A percentile compares a stretch with the other conserved stretches of the same genome.
These are phyloP conservation scores for Lentinula sp. DNA, from an alignment of 768 basidiomycete species.

Conservation along the genomic window DNA sequence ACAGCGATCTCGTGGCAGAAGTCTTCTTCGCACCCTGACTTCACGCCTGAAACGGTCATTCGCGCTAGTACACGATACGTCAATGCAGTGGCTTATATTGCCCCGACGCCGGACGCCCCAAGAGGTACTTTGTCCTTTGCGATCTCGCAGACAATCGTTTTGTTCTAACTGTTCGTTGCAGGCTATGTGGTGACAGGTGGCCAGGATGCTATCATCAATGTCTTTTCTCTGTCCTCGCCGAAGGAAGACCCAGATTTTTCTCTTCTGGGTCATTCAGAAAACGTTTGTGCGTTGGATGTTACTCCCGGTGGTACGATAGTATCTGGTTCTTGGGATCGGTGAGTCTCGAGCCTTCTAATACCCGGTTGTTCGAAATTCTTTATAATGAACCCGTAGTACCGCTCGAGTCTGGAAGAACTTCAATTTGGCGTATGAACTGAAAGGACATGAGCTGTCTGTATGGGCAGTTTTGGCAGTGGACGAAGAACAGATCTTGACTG, in stretches of 20 bases:
- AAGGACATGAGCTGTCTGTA: conserved; percentile 86
- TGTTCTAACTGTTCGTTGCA: conserved; percentile 21
- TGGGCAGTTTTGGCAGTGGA: conserved; percentile 87
- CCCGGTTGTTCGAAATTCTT: not conserved
- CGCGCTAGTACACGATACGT: conserved; percentile 69
- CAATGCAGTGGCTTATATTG: conserved; percentile 76
- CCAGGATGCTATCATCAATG: conserved; percentile 83
- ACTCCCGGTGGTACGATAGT: conserved; percentile 70
- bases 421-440: conserved; percentile 62
- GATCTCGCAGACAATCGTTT: not conserved
- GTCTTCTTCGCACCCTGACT: conserved; percentile 38
- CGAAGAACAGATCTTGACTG: conserved; percentile 75
- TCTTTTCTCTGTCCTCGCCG: conserved; percentile 57
- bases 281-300: conserved; percentile 81
- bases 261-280: conserved; percentile 84
- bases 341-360: conserved; percentile 18
- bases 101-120: conserved; percentile 61
- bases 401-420: conserved; percentile 93
- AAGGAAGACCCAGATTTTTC: conserved; percentile 75
- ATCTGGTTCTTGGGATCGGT: conserved; percentile 98
- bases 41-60: conserved; percentile 48
- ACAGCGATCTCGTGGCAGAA: conserved; percentile 85
- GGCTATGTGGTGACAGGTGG: conserved; percentile 86
- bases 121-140: conserved; percentile 44
- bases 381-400: conserved; percentile 45